These are phyloP conservation scores for Beauveria sp. DNA, from an alignment of 2,329 filamentous ascomycete species.

Conservation along the genomic window DNA sequence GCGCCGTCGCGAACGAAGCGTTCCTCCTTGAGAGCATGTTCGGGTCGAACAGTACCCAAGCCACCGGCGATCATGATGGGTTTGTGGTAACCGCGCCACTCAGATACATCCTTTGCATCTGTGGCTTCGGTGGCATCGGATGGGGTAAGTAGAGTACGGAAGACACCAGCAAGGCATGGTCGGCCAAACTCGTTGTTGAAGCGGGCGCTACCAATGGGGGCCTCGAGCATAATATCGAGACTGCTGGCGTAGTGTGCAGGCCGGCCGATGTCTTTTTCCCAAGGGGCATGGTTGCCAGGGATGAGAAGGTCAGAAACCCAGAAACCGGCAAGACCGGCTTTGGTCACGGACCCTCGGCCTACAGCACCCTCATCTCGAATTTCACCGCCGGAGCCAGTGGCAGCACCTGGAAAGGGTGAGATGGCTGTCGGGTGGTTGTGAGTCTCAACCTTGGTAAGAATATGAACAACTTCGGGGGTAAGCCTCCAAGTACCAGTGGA, in stretches of 20 bases:
- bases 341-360: constrained; percentile 83
- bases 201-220: constrained; percentile 85
- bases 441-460: constrained; percentile 91
- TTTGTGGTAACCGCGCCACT: constrained; percentile 91
- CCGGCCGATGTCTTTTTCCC: constrained; percentile 86
- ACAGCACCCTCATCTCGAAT: constrained; percentile 94
- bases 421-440: constrained; percentile 97
- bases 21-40: constrained; percentile 81
- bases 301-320: constrained; percentile 93
- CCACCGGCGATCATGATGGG: constrained; percentile 98
- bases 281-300: constrained; percentile 72
- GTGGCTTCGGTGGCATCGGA: constrained; percentile 34
- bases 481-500: constrained; percentile 81
- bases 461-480: constrained; percentile 78
- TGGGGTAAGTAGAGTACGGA: constrained; percentile 76
- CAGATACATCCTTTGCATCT: constrained; percentile 40
- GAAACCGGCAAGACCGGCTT: constrained; percentile 86
- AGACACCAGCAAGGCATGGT: constrained; percentile 81
- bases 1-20: constrained; percentile 77
- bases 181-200: constrained; percentile 98
- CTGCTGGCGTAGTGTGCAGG: constrained; percentile 89
- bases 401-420: constrained; percentile 84
- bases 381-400: constrained; percentile 90
- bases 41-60: constrained; percentile 82
- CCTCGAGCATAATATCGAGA: constrained; percentile 95